Percentiles rank a stretch among this genome's conserved stretches.
phyloP scores from a whole-genome alignment of 2,329 filamentous ascomycete species.

The Nigrospora sphaerica region DNA sequence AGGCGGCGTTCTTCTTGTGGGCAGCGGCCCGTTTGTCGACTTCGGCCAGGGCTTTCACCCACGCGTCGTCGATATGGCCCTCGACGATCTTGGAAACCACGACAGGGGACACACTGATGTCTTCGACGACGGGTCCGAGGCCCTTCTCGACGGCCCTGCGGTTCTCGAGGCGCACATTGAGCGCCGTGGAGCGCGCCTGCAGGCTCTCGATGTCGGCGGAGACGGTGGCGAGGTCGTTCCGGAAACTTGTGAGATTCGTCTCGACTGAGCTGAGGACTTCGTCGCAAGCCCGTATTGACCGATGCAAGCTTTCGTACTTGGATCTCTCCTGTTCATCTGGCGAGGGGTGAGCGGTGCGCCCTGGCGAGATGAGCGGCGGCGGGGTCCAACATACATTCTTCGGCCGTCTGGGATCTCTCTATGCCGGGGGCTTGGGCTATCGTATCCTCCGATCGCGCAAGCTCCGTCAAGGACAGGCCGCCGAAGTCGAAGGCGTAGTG shows the following conservation, averaged over 20 bases:
- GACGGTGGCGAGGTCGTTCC: slow-evolving; percentile 84
- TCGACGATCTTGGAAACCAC: slow-evolving; percentile 82
- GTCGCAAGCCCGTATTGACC: slow-evolving; percentile 84
- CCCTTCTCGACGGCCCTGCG: slow-evolving; percentile 83
- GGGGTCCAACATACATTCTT: slow-evolving; percentile 58
- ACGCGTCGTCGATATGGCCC: slow-evolving; percentile 82
- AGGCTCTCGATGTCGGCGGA: slow-evolving; percentile 93
- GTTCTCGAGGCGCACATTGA: slow-evolving; percentile 84
- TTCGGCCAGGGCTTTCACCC: slow-evolving; percentile 77
- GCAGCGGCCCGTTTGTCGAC: slow-evolving; percentile 66
- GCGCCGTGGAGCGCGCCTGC: slow-evolving; percentile 73
- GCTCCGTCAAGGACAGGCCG: slow-evolving; percentile 67
- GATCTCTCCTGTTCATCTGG: slow-evolving; percentile 72
- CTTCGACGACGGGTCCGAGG: slow-evolving; percentile 82
- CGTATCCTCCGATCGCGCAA: slow-evolving; percentile 37
- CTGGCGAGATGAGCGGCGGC: background rate
- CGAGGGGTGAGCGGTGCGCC: no score
- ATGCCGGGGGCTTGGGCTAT: slow-evolving; percentile 16
- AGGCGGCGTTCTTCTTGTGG: slow-evolving; percentile 60
- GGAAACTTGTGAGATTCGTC: slow-evolving; percentile 84
- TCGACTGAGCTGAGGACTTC: slow-evolving; percentile 91
- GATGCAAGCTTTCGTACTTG: slow-evolving; percentile 85
- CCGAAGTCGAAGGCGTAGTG: slow-evolving; percentile 70
- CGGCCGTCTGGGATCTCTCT: slow-evolving; percentile 53
- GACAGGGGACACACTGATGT: slow-evolving; percentile 79